Percentiles rank a stretch among this genome's conserved stretches.
phyloP scores from a whole-genome alignment of 108 stramenopile genomes.

The Schizochytrium sp. region DNA sequence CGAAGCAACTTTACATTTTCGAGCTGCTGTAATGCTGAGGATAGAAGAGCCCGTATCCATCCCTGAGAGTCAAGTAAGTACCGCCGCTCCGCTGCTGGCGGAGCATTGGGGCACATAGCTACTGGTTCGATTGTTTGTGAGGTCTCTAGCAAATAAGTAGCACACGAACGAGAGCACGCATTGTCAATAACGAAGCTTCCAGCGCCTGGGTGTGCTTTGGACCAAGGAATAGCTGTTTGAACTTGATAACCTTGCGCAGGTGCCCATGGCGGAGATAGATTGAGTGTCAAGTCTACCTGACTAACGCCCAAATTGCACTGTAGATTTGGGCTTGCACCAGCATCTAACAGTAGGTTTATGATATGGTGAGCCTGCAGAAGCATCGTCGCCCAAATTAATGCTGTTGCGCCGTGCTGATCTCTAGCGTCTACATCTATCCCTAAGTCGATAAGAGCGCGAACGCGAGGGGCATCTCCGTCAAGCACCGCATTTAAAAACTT shows the following conservation, averaged over 20 bases:
- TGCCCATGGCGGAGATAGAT: neutral
- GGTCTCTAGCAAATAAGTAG: neutral
- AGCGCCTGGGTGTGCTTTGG: slow-evolving; percentile 17
- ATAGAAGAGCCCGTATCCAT: neutral
- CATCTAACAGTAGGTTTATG: neutral
- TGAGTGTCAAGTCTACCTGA: neutral
- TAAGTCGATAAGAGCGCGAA: slow-evolving; percentile 41
- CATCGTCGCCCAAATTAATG: neutral
- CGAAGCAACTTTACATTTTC: neutral
- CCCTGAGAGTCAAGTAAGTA: slow-evolving; percentile 3
- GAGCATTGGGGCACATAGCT: neutral
- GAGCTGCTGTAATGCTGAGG: neutral
- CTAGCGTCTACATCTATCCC: neutral
- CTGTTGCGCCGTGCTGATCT: neutral
- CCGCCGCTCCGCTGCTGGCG: slow-evolving; percentile 11
- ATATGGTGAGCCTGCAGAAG: neutral
- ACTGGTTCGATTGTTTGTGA: neutral
- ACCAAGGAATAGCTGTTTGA: neutral
- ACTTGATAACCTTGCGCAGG: neutral
- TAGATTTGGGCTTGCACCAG: slow-evolving; percentile 6
- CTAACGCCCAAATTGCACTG: slow-evolving; percentile 13
- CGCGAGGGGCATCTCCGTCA: neutral
- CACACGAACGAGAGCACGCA: slow-evolving; percentile 5
- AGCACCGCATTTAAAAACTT: neutral
- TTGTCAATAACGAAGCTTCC: slow-evolving; percentile 10